Evolutionary conservation across 75 land plant genomes (phyloP).

Genomic region (Picea glauca): DNA sequence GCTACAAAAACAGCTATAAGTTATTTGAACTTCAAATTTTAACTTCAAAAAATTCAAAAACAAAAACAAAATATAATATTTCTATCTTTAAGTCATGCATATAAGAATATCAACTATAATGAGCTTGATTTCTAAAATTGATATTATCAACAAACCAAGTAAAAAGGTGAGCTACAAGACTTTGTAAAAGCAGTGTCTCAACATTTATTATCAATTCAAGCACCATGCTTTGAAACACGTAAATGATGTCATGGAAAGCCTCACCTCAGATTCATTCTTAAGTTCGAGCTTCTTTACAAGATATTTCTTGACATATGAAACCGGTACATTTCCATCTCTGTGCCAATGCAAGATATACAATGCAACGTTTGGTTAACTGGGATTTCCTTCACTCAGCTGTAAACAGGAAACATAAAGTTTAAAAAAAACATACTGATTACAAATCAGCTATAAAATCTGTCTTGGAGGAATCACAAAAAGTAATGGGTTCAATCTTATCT

Average conservation of each 20-base stretch:
- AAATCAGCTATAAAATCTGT: not conserved
- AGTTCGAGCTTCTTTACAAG: conserved; percentile 74
- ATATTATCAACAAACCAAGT: no score
- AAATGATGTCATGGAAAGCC: not conserved
- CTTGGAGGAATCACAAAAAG: no score
- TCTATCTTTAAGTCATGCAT: no score
- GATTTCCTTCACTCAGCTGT: not conserved
- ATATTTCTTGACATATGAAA: conserved; percentile 82
- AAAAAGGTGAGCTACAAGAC: not conserved
- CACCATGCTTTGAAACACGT: not conserved
- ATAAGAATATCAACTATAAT: no score
- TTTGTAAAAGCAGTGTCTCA: not conserved
- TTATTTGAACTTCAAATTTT: no score
- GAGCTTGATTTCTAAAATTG: no score
- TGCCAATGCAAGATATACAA: conserved; percentile 8
- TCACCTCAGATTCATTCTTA: conserved; percentile 73
- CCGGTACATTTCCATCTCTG: conserved; percentile 87
- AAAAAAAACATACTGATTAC: not conserved
- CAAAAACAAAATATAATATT: no score
- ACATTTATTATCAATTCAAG: not conserved
- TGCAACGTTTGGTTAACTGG: not conserved
- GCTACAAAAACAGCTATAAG: no score
- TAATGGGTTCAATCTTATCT: no score
- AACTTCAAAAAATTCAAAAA: no score
- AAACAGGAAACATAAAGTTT: not conserved